phyloP scores from a whole-genome alignment of 2,329 filamentous ascomycete species.

The Acephala macrosclerotiorum region DNA sequence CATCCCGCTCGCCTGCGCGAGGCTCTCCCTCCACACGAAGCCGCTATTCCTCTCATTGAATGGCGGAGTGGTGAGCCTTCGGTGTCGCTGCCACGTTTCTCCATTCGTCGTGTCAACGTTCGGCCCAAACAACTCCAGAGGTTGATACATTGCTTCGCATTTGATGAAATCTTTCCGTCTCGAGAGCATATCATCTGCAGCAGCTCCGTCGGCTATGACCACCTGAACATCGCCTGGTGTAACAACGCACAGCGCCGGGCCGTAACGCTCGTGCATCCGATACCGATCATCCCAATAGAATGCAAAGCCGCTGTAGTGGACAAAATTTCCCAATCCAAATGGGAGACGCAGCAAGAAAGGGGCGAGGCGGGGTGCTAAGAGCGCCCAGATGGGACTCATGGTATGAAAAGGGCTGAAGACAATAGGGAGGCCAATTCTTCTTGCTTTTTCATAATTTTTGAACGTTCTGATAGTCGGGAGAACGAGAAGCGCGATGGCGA shows the following conservation, averaged over 20 bases:
- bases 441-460: constrained; percentile 22
- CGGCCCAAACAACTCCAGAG: constrained; percentile 44
- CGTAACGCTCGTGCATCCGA: constrained; percentile 23
- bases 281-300: constrained; percentile 25
- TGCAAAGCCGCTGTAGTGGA: constrained; percentile 13
- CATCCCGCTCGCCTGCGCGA: constrained; percentile 45
- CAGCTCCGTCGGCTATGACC: constrained; percentile 26
- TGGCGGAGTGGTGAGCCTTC: constrained; percentile 49
- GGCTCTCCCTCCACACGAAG: constrained; percentile 49
- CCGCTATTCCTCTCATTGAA: constrained; percentile 53
- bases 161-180: constrained; percentile 32
- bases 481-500: background rate
- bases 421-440: constrained; percentile 27
- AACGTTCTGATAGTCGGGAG: background rate
- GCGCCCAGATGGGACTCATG: constrained; percentile 18
- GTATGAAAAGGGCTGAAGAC: constrained; percentile 22
- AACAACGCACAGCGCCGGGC: constrained; percentile 25
- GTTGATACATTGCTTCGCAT: constrained; percentile 24
- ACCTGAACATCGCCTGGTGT: constrained; percentile 19
- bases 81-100: constrained; percentile 51
- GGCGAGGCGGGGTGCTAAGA: constrained; percentile 12
- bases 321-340: constrained; percentile 22
- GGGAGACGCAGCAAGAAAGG: constrained; percentile 20
- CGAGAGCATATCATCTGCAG: constrained; percentile 26
- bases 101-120: constrained; percentile 46